Conservation (phyloP, 2,329 filamentous ascomycete species). For the Escovopsis weberi region DNA sequence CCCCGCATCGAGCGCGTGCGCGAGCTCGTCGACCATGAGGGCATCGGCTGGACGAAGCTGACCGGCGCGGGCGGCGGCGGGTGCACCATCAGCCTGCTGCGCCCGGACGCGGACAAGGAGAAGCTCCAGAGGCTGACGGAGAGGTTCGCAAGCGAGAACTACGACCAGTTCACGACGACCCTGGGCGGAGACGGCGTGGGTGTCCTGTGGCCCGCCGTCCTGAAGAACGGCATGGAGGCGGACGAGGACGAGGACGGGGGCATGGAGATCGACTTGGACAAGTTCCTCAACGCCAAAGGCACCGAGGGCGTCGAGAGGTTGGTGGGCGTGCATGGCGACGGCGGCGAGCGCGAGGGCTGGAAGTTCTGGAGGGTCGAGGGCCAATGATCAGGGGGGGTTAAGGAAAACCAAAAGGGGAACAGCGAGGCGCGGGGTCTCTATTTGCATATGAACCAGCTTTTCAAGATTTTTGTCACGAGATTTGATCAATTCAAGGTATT, state of each 20-base stretch:
- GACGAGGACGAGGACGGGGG: slow-evolving; percentile 67
- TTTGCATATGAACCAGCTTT: too few species aligned
- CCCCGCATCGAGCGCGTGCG: slow-evolving; percentile 83
- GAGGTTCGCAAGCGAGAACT: slow-evolving; percentile 56
- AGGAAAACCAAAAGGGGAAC: too few species aligned
- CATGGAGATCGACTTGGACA: slow-evolving; percentile 83
- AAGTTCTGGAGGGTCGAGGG: slow-evolving; percentile 67
- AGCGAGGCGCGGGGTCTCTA: too few species aligned
- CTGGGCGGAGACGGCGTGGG: slow-evolving; percentile 89
- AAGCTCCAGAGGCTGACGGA: slow-evolving; percentile 49
- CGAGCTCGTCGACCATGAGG: slow-evolving; percentile 77
- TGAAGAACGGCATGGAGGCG: slow-evolving; percentile 71
- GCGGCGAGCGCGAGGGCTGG: slow-evolving; percentile 63
- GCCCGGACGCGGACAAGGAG: slow-evolving; percentile 43
- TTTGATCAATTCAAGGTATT: too few species aligned
- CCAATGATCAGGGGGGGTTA: slow-evolving; percentile 9
- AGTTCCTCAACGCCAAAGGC: slow-evolving; percentile 67
- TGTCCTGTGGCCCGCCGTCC: slow-evolving; percentile 81
- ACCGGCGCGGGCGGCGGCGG: slow-evolving; percentile 92
- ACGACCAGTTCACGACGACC: slow-evolving; percentile 74
- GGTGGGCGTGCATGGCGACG: slow-evolving; percentile 61
- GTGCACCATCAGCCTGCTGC: slow-evolving; percentile 83
- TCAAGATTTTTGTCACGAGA: too few species aligned
- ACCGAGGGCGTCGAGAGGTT: slow-evolving; percentile 75
- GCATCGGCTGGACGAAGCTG: slow-evolving; percentile 92